Conservation (phyloP, 2,329 filamentous ascomycete species). For the Chaetomium globosum region DNA sequence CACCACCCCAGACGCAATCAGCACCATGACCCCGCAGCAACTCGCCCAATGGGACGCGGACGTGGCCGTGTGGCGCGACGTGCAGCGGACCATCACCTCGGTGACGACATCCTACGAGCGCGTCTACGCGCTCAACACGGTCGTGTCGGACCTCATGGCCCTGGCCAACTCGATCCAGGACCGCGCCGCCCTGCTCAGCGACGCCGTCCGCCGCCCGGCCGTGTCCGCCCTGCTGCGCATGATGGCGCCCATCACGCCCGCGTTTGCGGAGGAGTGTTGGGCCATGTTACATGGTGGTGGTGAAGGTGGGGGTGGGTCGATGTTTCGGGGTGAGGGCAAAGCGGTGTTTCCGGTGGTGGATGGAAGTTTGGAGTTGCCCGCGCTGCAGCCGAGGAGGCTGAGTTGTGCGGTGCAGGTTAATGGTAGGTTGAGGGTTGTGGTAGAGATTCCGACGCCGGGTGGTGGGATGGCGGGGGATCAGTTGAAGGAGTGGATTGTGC, state of each 20-base stretch:
- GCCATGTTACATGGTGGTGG: constrained; percentile 50
- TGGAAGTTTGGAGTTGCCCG: constrained; percentile 50
- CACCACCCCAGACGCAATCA: constrained; percentile 24
- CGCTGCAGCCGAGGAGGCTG: constrained; percentile 55
- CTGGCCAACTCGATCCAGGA: constrained; percentile 70
- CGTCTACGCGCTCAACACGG: constrained; percentile 78
- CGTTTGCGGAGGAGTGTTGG: constrained; percentile 82
- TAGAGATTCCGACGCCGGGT: constrained; percentile 62
- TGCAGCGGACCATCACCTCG: constrained; percentile 67
- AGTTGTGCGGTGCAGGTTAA: constrained; percentile 75
- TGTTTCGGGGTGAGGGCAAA: constrained; percentile 43
- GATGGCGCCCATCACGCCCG: constrained; percentile 78
- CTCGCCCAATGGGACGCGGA: constrained; percentile 52
- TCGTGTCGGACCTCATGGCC: constrained; percentile 79
- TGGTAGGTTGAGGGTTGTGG: constrained; percentile 71
- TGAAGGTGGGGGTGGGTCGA: constrained; percentile 38
- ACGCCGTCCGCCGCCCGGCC: constrained; percentile 53
- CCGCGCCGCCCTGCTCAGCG: constrained; percentile 45
- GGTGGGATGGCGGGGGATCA: constrained; percentile 46
- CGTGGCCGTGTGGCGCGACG: constrained; percentile 61
- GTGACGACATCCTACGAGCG: constrained; percentile 70
- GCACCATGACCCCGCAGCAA: constrained; percentile 40
- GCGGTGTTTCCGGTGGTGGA: constrained; percentile 64
- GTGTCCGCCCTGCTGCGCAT: constrained; percentile 65
- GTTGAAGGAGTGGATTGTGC: constrained; percentile 63